phyloP scores from a whole-genome alignment of 768 basidiomycete species.

The Termitomyces sp. region DNA sequence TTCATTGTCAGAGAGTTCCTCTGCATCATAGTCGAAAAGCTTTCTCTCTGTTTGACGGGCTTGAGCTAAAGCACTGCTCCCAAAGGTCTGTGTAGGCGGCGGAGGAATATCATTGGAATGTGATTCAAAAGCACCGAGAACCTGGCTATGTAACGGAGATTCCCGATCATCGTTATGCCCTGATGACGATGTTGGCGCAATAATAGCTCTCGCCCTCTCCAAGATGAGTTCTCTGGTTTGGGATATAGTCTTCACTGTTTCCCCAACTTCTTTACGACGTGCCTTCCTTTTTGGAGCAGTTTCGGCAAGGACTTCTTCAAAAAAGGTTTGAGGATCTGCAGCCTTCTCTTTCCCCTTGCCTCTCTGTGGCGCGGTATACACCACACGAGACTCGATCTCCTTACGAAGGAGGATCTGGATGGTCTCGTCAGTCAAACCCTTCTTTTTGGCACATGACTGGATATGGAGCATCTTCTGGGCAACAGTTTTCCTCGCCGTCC shows the following conservation, averaged over 20 bases:
- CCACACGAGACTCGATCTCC: constrained; percentile 31
- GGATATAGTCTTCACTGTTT: constrained; percentile 43
- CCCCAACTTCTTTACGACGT: constrained; percentile 31
- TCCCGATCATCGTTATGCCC: constrained; percentile 3
- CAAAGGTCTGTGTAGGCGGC: constrained; percentile 36
- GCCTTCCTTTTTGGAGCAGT: constrained; percentile 42
- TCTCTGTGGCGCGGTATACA: constrained; percentile 14
- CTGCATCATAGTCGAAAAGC: constrained; percentile 8
- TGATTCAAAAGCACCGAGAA: neutral
- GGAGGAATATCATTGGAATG: neutral
- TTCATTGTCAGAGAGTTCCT: constrained; percentile 1
- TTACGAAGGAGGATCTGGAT: constrained; percentile 47
- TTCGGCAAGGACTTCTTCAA: constrained; percentile 52
- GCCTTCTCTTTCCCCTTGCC: constrained; percentile 21
- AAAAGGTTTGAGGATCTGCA: constrained; percentile 34
- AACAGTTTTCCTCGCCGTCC: constrained; percentile 68
- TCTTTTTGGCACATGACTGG: constrained; percentile 63
- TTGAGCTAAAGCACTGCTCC: constrained; percentile 32
- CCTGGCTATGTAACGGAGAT: constrained; percentile 13
- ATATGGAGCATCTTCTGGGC: constrained; percentile 68
- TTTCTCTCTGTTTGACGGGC: constrained; percentile 11
- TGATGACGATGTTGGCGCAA: constrained; percentile 19
- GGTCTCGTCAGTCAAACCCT: constrained; percentile 49
- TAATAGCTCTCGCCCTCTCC: constrained; percentile 30
- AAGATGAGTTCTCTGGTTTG: constrained; percentile 44